Conservation (phyloP, 805 yeast species). For the Torulaspora delbrueckii region DNA sequence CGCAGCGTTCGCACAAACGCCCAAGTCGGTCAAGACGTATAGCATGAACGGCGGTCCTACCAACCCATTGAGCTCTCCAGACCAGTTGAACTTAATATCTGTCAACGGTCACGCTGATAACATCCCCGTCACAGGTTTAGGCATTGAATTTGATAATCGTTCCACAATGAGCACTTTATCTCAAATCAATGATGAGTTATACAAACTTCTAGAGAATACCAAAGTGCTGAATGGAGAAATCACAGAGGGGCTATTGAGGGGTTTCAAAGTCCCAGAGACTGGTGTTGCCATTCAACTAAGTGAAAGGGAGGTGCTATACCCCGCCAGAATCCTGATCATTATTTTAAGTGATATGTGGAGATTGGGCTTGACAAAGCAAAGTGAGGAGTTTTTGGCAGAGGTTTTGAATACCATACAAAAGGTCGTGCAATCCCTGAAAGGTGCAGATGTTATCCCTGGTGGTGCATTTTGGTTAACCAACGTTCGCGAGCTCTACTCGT, state of each 20-base stretch:
- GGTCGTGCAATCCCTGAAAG: conserved; percentile 71
- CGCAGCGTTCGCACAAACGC: conserved; percentile 33
- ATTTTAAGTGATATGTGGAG: conserved; percentile 98
- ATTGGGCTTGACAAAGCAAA: conserved; percentile 84
- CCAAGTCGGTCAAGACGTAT: conserved; percentile 31
- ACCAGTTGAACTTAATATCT: conserved; percentile 21
- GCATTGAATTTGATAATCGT: conserved; percentile 39
- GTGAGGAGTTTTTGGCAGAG: conserved; percentile 86
- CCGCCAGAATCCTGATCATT: conserved; percentile 89
- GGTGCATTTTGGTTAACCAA: conserved; percentile 98
- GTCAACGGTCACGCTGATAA: conserved; percentile 13
- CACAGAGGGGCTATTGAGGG: conserved; percentile 78
- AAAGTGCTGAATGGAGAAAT: conserved; percentile 73
- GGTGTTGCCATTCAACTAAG: conserved; percentile 79
- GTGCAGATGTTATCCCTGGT: conserved; percentile 80
- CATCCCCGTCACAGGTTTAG: conserved; percentile 15
- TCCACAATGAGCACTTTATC: conserved; percentile 46
- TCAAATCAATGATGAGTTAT: conserved; percentile 71
- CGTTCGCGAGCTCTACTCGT: conserved; percentile 90
- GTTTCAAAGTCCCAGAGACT: conserved; percentile 79
- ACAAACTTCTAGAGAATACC: conserved; percentile 65
- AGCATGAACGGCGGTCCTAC: conserved; percentile 31
- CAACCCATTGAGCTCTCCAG: conserved; percentile 20
- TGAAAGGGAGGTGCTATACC: conserved; percentile 89
- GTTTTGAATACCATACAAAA: conserved; percentile 82